Evolutionary conservation across 495 filamentous ascomycete genomes (phyloP), one percentile per base, ranked within the genome.

Genomic region (Filosporella fistucella): DNA sequence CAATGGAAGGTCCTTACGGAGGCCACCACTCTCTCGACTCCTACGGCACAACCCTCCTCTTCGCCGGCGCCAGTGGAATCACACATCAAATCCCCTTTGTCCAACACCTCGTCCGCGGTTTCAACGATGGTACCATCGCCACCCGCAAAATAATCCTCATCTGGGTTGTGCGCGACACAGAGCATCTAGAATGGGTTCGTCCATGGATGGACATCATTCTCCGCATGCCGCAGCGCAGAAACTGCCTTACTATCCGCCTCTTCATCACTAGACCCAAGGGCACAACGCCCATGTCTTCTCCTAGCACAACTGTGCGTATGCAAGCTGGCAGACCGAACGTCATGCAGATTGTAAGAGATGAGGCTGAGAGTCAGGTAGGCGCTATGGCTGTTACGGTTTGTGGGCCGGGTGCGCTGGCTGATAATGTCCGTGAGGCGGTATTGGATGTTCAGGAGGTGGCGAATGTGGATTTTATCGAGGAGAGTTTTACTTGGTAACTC

Each of bases 21-120:
- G 86, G 82, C 42, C 78, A 85, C 60, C 84, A 94, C 60, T 78
- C 77, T 34, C 82, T 96, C 54, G 79, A 88, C 66, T 94, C 88
- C 14, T 97, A 96, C 67, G 90, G 93, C 36, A 89, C 90, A 32
- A 80, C 82, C 30, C 75, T 98, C 47, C 82, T 98, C 52, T 88
- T 96, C 57, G 89, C 90, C 36, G 93, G 89, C 49, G 88, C 91
- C 45, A 85, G 90, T 10, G 93, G 93, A 44, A 96, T 98, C 67
- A 95, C 93, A 0, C 91, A 96, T 63, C 87, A 93, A 62, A 79
- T 97, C 18, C 86, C 88, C n/a, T 91, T 89, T 60, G 71, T 96
- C 26, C 85, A 82, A 23, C 84, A 89, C 40, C 72, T 97, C 8
- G 77, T 96, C 45, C 67, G 80, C 18, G 84, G 82, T 11, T 87